Evolutionary conservation across 2,329 filamentous ascomycete species (phyloP).

Genomic region (Paecilomyces fulvus): DNA sequence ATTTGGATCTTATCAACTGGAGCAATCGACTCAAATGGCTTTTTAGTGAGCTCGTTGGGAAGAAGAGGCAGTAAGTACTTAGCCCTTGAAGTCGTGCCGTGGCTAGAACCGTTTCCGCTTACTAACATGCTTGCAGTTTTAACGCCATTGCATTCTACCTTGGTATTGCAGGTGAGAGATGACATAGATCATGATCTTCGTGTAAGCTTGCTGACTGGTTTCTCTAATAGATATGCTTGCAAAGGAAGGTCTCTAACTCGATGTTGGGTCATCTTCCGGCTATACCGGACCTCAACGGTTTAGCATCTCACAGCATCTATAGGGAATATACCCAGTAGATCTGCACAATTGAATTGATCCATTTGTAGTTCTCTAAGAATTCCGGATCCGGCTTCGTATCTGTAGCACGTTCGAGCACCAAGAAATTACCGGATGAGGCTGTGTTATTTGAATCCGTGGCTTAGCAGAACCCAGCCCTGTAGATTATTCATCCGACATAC

Average conservation of each 20-base stretch:
- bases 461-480: neutral
- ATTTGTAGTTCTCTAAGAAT: neutral
- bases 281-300: neutral
- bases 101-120: neutral
- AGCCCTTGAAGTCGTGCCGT: neutral
- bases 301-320: neutral
- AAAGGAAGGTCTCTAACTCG: constrained; percentile 48
- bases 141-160: constrained; percentile 57
- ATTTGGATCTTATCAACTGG: constrained; percentile 60
- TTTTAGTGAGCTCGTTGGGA: constrained; percentile 48
- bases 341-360: neutral
- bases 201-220: neutral
- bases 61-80: constrained; percentile 43
- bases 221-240: constrained; percentile 53
- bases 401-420: neutral
- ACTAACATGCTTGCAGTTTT: constrained; percentile 37
- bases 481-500: neutral
- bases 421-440: neutral
- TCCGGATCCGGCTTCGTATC: too few relatives aligned
- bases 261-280: neutral
- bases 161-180: constrained; percentile 52
- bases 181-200: neutral
- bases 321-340: neutral
- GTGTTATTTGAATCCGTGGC: neutral
- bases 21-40: constrained; percentile 54